phyloP scores from a whole-genome alignment of 306 rosid genomes.

The Arachis hypogaea region DNA sequence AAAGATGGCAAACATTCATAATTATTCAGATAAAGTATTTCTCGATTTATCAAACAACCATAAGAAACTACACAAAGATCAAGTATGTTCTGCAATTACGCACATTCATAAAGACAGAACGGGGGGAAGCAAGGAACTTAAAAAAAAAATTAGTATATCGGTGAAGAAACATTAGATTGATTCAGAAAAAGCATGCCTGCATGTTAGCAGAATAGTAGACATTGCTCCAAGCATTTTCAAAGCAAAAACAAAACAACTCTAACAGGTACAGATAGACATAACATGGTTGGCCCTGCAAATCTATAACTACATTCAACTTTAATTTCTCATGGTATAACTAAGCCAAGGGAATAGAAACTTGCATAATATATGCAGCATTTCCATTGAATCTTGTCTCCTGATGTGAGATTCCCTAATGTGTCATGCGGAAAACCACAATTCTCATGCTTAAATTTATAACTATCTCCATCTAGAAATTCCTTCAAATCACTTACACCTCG shows the following conservation, averaged over 20 bases:
- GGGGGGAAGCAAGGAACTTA: background rate
- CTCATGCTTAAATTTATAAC: slow-evolving; percentile 61
- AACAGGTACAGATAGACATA: slow-evolving; percentile 10
- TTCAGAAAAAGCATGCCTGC: background rate
- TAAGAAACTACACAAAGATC: slow-evolving; percentile 7
- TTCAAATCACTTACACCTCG: slow-evolving; percentile 94
- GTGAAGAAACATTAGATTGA: background rate
- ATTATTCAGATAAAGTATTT: background rate
- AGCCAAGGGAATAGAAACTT: slow-evolving; percentile 60
- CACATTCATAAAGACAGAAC: background rate
- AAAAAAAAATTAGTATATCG: background rate
- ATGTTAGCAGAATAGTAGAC: slow-evolving; percentile 2
- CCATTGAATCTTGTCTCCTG: slow-evolving; percentile 62
- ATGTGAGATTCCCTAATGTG: slow-evolving; percentile 66
- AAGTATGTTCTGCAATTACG: background rate
- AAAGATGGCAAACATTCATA: background rate
- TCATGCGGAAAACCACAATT: slow-evolving; percentile 69
- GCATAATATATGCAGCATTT: slow-evolving; percentile 65
- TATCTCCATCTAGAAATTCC: slow-evolving; percentile 69
- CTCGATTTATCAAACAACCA: slow-evolving; percentile 16
- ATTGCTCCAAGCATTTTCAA: slow-evolving; percentile 2
- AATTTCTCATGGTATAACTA: slow-evolving; percentile 41
- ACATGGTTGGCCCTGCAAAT: slow-evolving; percentile 25
- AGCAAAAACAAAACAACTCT: slow-evolving; percentile 18
- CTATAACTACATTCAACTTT: slow-evolving; percentile 28